A percentile compares a stretch with the other conserved stretches of the same genome.
phyloP scores from a whole-genome alignment of 257 asterid genomes.

The Nicotiana noctiflora region DNA sequence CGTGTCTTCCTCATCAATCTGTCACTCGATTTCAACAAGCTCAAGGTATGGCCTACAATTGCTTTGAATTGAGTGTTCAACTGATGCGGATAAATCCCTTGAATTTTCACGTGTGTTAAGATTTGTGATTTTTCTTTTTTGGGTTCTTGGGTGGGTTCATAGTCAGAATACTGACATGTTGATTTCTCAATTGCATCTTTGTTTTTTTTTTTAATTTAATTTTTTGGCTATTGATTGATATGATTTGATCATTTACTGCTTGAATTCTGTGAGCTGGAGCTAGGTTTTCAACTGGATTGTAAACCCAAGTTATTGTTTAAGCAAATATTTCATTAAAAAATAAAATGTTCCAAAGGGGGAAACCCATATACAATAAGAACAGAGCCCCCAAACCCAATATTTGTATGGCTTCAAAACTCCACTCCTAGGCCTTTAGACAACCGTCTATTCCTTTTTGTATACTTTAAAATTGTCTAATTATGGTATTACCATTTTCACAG shows the following conservation, averaged over 20 bases:
- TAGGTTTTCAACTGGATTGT: not conserved
- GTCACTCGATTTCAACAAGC: not conserved
- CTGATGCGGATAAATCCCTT: not conserved
- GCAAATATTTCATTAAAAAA: not conserved
- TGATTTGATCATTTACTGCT: not conserved
- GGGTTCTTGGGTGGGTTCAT: too few relatives aligned
- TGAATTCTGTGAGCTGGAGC: not conserved
- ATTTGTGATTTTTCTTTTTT: not conserved
- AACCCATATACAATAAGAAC: not conserved
- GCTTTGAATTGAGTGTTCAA: not conserved
- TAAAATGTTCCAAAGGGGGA: not conserved
- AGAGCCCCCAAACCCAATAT: not conserved
- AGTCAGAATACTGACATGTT: not conserved
- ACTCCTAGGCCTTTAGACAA: too few relatives aligned
- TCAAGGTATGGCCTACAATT: not conserved
- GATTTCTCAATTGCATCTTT: too few relatives aligned
- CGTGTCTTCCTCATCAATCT: too few relatives aligned
- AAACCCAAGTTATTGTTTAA: not conserved
- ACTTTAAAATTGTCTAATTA: not conserved
- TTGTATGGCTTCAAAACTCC: not conserved
- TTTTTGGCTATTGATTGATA: not conserved
- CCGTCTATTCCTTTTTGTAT: not conserved
- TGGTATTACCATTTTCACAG: not conserved
- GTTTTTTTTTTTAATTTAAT: not conserved
- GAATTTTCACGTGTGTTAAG: not conserved